These are phyloP conservation scores for Retiboletus flavoniger DNA, from an alignment of 1,284 basidiomycete genomes.

Conservation along the genomic window DNA sequence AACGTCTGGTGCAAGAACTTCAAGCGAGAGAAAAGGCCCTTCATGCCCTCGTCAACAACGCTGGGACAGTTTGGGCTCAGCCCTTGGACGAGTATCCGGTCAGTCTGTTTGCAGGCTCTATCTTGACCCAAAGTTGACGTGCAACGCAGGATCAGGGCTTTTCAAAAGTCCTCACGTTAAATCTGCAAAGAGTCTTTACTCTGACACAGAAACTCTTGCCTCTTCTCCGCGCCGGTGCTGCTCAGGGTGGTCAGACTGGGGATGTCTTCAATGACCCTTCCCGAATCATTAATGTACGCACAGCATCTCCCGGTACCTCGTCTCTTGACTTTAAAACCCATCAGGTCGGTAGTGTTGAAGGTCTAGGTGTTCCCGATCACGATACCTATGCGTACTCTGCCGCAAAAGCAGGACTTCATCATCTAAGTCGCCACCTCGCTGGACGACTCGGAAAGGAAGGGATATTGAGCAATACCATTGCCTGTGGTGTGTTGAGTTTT, in stretches of 20 bases:
- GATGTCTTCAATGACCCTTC: constrained; percentile 48
- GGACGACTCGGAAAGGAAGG: constrained; percentile 58
- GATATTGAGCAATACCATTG: constrained; percentile 68
- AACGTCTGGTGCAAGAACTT: constrained; percentile 53
- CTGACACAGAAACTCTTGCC: constrained; percentile 68
- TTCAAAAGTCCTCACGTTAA: constrained; percentile 63
- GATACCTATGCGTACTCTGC: constrained; percentile 73
- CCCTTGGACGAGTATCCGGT: constrained; percentile 58
- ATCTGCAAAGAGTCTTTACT: constrained; percentile 70
- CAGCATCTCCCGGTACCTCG: neutral
- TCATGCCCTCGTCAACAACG: constrained; percentile 69
- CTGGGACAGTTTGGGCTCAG: constrained; percentile 65
- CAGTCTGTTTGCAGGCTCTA: constrained; percentile 35
- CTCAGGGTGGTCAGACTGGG: constrained; percentile 42
- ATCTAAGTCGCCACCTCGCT: constrained; percentile 63
- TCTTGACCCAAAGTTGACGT: constrained; percentile 18
- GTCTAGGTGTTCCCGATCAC: constrained; percentile 49
- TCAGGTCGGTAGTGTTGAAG: constrained; percentile 68
- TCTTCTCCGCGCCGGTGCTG: constrained; percentile 53
- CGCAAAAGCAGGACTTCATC: constrained; percentile 63
- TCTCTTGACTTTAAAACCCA: neutral
- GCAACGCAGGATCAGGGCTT: constrained; percentile 48
- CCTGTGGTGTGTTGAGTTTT: constrained; percentile 48
- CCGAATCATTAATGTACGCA: constrained; percentile 61
- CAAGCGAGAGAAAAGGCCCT: constrained; percentile 51